Conservation (phyloP, 495 filamentous ascomycete species). For the Xylaria grammica region DNA sequence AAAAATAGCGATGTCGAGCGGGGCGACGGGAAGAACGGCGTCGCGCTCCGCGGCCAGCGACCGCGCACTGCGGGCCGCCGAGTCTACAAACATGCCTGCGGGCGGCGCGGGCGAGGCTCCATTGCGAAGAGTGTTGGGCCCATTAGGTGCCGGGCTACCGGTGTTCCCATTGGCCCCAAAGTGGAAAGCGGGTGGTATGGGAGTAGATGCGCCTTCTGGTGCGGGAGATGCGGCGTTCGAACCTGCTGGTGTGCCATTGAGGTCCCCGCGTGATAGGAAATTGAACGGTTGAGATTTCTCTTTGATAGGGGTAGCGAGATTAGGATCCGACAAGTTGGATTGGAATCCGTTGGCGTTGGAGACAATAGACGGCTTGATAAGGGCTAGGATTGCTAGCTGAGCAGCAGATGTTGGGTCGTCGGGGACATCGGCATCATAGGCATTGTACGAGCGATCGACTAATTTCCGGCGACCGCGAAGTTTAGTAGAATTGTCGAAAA, state of each 20-base stretch:
- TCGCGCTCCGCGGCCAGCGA: constrained; percentile 72
- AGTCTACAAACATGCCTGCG: constrained; percentile 41
- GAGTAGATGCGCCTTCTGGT: constrained; percentile 74
- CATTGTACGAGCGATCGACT: constrained; percentile 83
- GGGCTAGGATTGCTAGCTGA: constrained; percentile 75
- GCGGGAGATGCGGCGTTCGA: constrained; percentile 86
- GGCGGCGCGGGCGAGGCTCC: constrained; percentile 55
- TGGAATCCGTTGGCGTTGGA: constrained; percentile 44
- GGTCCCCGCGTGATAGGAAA: constrained; percentile 58
- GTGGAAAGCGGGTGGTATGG: constrained; percentile 61
- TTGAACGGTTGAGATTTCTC: constrained; percentile 58
- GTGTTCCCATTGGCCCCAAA: constrained; percentile 53
- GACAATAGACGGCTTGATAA: constrained; percentile 65
- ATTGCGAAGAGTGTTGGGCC: constrained; percentile 48
- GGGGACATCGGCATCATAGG: constrained; percentile 82
- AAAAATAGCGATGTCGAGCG: constrained; percentile 88
- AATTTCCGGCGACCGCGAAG: constrained; percentile 76
- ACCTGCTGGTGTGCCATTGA: constrained; percentile 74
- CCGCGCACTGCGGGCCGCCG: constrained; percentile 52
- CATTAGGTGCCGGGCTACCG: constrained; percentile 52
- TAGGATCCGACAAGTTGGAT: constrained; percentile 36
- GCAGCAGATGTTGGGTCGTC: constrained; percentile 89
- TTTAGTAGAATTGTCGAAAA: constrained; percentile 83
- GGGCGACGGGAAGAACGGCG: constrained; percentile 75
- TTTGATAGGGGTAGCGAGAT: constrained; percentile 58